Base-by-base conservation (phyloP, 2,329 filamentous ascomycete species). In the Pseudocercospora fuligena region DNA sequence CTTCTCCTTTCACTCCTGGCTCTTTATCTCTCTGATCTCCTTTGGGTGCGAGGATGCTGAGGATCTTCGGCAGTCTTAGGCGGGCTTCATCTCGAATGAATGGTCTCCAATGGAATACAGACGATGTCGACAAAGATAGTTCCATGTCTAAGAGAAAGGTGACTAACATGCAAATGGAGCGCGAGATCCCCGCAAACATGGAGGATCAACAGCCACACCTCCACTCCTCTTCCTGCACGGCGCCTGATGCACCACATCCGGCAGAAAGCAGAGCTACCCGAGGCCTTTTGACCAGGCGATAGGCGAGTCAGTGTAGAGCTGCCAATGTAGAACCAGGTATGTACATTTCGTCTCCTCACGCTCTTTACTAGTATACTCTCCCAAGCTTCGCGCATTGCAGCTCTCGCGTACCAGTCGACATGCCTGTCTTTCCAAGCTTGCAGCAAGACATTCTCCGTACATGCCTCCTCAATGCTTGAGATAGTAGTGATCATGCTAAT, bases 401-500 rank as follows among this genome's bases (percentile, higher is more conserved):
- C 40, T 43, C 5, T 43, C 40, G 40, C 40, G 40, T 43, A 43
- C 16, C 40, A 56, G 51, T 33, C 36, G 67, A 56, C 14, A 72
- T 72, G 70, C 70, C 70, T 25, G 64, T 66, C 40, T 72, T 69
- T 31, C 65, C 67, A 27, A 72, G 70, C 57, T 61, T 71, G 40
- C 71, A 73, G 64, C 71, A 70, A 54, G 71, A 73, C 49, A 73
- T 73, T 40, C 66, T 71, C 19, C 64, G 70, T 72, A 64, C 33
- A 67, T 56, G 53, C 16, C 57, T 27, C 21, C 16, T 46, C 29
- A 16, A 43, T 21, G 27, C 23, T 19, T 19, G 7, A 43, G 40
- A 5, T 19, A 43, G 23, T 19, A 25, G 23, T 19, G 19, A 16
- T 5, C 19, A 19, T 36, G 31, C 68, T 68, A 49, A 70, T 36